phyloP scores from a whole-genome alignment of 306 rosid genomes.

The Ziziphus jujuba region DNA sequence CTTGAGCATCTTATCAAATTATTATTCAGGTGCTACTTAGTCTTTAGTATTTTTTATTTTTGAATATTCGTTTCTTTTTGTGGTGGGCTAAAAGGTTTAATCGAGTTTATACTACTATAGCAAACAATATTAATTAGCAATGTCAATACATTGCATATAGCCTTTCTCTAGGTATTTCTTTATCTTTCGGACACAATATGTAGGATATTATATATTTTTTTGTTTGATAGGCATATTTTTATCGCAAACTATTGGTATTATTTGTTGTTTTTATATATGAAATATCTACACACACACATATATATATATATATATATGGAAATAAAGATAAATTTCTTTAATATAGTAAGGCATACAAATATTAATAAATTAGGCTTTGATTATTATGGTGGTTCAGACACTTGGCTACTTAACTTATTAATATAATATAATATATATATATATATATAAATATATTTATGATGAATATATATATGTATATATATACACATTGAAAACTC shows the following conservation, averaged over 20 bases:
- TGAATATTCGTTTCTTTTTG: slow-evolving; percentile 1
- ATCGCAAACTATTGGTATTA: not conserved
- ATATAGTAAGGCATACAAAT: not conserved
- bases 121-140: not conserved
- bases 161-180: slow-evolving; percentile 3
- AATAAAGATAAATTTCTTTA: not conserved
- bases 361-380: not conserved
- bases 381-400: not conserved
- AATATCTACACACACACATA: too few species aligned
- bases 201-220: not conserved
- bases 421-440: too few species aligned
- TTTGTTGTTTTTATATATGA: too few species aligned
- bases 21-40: not conserved
- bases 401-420: slow-evolving; percentile 8
- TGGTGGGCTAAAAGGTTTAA: not conserved
- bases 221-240: not conserved
- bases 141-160: slow-evolving; percentile 9
- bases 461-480: too few species aligned
- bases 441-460: too few species aligned
- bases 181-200: slow-evolving; percentile 5
- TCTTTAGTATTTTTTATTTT: not conserved
- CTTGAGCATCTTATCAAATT: slow-evolving; percentile 1
- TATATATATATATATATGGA: not conserved
- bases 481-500: not conserved
- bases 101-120: not conserved